Conservation (phyloP, 495 filamentous ascomycete genomes). For the Astrothelium subdiscretum region DNA sequence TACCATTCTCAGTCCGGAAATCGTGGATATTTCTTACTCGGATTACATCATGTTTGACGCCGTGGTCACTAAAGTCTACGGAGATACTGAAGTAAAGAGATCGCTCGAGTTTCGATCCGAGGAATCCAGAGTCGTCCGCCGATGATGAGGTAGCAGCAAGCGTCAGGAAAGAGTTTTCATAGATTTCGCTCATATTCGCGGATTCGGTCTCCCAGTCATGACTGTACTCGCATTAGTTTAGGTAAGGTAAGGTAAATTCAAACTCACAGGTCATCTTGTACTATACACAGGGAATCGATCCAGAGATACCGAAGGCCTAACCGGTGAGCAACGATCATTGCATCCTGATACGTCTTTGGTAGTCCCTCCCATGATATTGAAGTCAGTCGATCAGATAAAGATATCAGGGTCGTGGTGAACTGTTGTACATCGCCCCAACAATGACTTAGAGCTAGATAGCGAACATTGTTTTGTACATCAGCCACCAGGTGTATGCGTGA, state of each 20-base stretch:
- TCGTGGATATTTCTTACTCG: too few relatives aligned
- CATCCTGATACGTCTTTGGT: slow-evolving; percentile 11
- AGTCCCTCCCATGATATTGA: slow-evolving; percentile 1
- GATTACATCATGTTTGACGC: slow-evolving; percentile 14
- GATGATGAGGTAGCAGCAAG: not conserved
- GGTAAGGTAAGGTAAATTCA: not conserved
- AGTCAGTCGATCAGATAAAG: not conserved
- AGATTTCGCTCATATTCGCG: not conserved
- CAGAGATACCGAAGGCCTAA: slow-evolving; percentile 12
- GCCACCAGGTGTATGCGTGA: too few relatives aligned
- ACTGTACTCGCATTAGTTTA: too few relatives aligned
- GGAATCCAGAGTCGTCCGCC: not conserved
- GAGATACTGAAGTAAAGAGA: too few relatives aligned
- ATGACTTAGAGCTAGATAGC: slow-evolving; percentile 2
- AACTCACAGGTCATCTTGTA: slow-evolving; percentile 8
- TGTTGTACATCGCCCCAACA: not conserved
- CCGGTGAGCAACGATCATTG: not conserved
- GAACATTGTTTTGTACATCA: too few relatives aligned
- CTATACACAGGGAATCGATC: slow-evolving; percentile 13
- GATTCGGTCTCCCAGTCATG: too few relatives aligned
- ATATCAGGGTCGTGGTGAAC: not conserved
- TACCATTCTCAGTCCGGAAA: not conserved
- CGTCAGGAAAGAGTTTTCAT: not conserved
- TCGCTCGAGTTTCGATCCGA: not conserved
- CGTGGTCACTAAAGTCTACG: not conserved